Evolutionary conservation across 345 rosid species (phyloP), one percentile per base, ranked within the genome.

Genomic region (Ceriops tagal): DNA sequence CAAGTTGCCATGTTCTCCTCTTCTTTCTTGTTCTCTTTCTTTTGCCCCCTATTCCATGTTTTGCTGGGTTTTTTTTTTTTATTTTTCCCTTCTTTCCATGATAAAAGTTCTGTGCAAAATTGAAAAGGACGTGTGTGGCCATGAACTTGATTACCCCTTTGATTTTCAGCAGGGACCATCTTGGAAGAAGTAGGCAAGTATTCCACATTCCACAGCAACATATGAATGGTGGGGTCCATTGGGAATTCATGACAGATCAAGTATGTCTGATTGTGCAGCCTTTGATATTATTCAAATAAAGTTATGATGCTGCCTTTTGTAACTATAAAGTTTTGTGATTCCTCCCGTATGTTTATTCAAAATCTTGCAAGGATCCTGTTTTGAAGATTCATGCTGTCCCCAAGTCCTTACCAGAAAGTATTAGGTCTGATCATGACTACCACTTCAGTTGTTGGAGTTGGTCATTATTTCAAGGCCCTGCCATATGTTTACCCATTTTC

Each of bases 371-470:
- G 39, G 16, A 26, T 72, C 39, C 73, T 73, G 53, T 60, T 77
- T 64, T 52, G 51, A 64, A 73, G 77, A 77, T 77, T 77, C 74
- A 68, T 72, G 19, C 55, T 71, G 73, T 77, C 70, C 69, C 59
- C 60, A 53, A 5, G 15, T n/a, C 28, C 61, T 69, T n/a, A 18
- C 52, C 19, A 11, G 18, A 69, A 58, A 49, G 55, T 69, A 70
- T 69, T 64, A 53, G n/a, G 27, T 52, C 58, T 47, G 70, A 75
- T 75, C 35, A 75, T 59, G 73, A 69, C 61, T 64, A 8, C 65
- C 69, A 62, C 6, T 67, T 18, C 49, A 11, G 19, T 13, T 43
- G 49, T 15, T 69, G 27, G 61, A 46, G 46, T 53, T 46, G 31
- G 55, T 21, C 66, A 24, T 9, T 10, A 28, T 10, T 28, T 27